phyloP scores from a whole-genome alignment of 1,284 basidiomycete genomes.

The Ceratobasidium sp. region DNA sequence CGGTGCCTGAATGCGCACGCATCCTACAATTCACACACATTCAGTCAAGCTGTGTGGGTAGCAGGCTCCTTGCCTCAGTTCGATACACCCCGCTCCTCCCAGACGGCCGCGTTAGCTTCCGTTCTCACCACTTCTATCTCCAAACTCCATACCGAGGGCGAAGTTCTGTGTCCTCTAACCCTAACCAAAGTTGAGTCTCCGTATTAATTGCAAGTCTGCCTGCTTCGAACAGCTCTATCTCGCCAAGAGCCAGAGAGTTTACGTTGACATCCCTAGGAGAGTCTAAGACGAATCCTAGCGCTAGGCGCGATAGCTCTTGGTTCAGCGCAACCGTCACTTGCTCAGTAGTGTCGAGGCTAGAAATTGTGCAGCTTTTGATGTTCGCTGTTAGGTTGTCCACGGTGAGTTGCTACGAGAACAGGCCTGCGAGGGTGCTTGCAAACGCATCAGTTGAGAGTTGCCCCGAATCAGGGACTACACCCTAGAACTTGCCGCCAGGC shows the following conservation, averaged over 20 bases:
- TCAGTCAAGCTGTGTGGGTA: too few relatives aligned
- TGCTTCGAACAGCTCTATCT: not conserved
- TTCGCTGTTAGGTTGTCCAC: not conserved
- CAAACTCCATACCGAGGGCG: conserved; percentile 2
- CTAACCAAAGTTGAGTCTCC: not conserved
- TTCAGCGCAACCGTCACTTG: conserved; percentile 1
- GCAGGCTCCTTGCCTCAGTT: too few relatives aligned
- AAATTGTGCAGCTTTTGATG: not conserved
- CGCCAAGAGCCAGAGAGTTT: not conserved
- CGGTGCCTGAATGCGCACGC: too few relatives aligned
- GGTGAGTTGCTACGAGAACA: conserved; percentile 1
- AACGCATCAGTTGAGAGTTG: not conserved
- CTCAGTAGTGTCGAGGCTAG: not conserved
- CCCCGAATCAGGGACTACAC: not conserved
- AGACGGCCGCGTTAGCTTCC: too few relatives aligned
- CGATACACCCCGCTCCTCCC: too few relatives aligned
- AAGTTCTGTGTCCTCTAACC: conserved; percentile 3
- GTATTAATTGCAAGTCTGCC: too few relatives aligned
- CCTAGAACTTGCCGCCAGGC: not conserved
- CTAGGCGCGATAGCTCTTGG: conserved; percentile 7
- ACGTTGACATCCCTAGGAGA: not conserved
- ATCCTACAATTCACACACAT: too few relatives aligned
- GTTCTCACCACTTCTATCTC: too few relatives aligned
- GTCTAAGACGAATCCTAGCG: too few relatives aligned
- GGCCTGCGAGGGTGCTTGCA: not conserved